Base-by-base conservation (phyloP, 2,329 filamentous ascomycete species). In the Ascochyta pisi region DNA sequence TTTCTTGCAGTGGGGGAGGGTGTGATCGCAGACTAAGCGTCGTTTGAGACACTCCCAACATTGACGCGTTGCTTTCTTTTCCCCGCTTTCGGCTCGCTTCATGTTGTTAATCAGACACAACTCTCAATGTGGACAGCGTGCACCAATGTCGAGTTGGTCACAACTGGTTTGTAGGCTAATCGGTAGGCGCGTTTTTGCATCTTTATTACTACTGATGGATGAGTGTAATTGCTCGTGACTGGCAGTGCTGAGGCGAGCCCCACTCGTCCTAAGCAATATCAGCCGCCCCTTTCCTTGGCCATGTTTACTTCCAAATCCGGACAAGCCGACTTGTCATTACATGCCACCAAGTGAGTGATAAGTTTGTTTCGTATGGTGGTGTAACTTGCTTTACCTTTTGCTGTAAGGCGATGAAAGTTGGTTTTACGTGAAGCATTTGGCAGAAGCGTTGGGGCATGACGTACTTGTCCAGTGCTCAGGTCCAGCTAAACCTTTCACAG, bases 1-100 rank as follows among this genome's bases (percentile, higher is more conserved):
- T 46, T 73, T 74, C 34, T 64, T 68, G 53, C 71, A 74, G 42
- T 62, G 61, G 7, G 71, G 70, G 5, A 68, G 38, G n/a, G 64
- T 66, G n/a, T 64, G 66, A 54, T 74, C 71, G 47, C 71, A 74
- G 1, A 74, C 71, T 24, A 73, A 54, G 1, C 71, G 64, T 13
- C 69, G 64, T 45, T 67, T 69, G 23, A 70, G 58, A 46, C 71
- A 74, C 24, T 69, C 70, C 71, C 70, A 74, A 53, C 70, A 74
- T 60, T 73, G 71, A 2, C 67, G 65, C 2, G 50, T 62, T 51
- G 69, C 64, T 54, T 64, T 67, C 16, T 55, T 39, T 54, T 63
- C 58, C 53, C 61, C 63, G 7, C 39, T 60, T 62, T 57, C 54
- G 47, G 59, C 16, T 47, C 33, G 37, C 38, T 51, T 51, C 53